A percentile compares a stretch with the other conserved stretches of the same genome.
These are phyloP conservation scores for Juncus effusus DNA, from an alignment of 176 grass and related monocot genomes.

Conservation along the genomic window DNA sequence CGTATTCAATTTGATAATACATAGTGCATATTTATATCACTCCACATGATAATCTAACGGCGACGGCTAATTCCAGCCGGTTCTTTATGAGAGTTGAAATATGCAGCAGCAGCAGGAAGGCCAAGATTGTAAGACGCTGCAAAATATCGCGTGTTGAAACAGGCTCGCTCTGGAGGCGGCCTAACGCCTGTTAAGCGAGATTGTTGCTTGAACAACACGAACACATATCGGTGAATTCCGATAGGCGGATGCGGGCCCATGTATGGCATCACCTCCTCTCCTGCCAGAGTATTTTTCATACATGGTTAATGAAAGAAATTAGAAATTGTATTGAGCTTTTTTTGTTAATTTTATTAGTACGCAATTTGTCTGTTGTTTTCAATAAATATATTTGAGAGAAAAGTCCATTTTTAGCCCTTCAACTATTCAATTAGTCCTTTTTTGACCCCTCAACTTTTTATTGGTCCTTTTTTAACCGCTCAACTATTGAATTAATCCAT, in stretches of 20 bases:
- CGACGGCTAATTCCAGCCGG: constrained; percentile 45
- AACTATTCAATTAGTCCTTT: no score
- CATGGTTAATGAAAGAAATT: neutral
- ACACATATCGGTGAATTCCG: constrained; percentile 45
- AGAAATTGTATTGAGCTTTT: no score
- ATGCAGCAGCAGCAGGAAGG: constrained; percentile 59
- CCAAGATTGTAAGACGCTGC: constrained; percentile 48
- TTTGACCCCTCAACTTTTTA: no score
- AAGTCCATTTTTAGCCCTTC: no score
- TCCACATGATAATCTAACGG: constrained; percentile 8
- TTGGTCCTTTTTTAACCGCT: no score
- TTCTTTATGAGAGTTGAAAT: constrained; percentile 92
- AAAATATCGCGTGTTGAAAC: constrained; percentile 71
- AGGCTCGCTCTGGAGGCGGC: constrained; percentile 17
- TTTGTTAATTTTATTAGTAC: no score
- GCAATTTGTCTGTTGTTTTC: no score
- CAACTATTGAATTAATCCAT: no score
- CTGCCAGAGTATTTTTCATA: constrained; percentile 14
- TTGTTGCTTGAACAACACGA: constrained; percentile 45
- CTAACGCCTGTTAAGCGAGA: constrained; percentile 11
- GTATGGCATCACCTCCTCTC: constrained; percentile 35
- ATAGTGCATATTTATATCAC: no score
- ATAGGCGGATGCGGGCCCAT: constrained; percentile 35
- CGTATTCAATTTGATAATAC: neutral
- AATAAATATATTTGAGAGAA: no score